Conservation (phyloP, 768 basidiomycete genomes). For the Arthromyces matolae region DNA sequence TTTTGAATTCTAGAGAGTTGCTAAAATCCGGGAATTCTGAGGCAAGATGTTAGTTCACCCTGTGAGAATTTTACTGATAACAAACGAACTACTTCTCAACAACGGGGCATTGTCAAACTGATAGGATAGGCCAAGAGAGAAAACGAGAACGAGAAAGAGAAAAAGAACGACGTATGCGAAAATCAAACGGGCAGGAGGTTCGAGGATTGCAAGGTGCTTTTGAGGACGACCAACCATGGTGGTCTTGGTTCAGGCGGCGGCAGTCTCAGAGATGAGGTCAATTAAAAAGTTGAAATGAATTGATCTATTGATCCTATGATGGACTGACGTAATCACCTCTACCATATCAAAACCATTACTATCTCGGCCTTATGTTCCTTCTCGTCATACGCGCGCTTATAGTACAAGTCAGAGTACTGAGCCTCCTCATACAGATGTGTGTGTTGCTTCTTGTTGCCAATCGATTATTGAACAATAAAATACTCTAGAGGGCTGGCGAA, state of each 20-base stretch:
- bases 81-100: no score
- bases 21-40: conserved; percentile 56
- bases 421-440: no score
- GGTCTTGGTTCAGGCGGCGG: neutral
- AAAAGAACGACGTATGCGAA: conserved; percentile 34
- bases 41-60: conserved; percentile 1
- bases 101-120: conserved; percentile 2
- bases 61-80: no score
- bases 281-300: no score
- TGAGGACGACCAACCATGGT: conserved; percentile 14
- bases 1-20: conserved; percentile 39
- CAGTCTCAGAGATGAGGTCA: neutral
- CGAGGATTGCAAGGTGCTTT: conserved; percentile 7
- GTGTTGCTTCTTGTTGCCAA: neutral
- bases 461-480: neutral
- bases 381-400: no score
- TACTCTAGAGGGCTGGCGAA: conserved; percentile 1
- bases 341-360: no score
- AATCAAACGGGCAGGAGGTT: conserved; percentile 17
- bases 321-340: no score
- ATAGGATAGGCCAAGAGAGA: conserved; percentile 31
- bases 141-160: conserved; percentile 41
- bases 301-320: no score
- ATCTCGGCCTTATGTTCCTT: no score
- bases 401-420: no score